Base-by-base conservation (phyloP, 345 rosid genomes). In the Carallia brachiata region DNA sequence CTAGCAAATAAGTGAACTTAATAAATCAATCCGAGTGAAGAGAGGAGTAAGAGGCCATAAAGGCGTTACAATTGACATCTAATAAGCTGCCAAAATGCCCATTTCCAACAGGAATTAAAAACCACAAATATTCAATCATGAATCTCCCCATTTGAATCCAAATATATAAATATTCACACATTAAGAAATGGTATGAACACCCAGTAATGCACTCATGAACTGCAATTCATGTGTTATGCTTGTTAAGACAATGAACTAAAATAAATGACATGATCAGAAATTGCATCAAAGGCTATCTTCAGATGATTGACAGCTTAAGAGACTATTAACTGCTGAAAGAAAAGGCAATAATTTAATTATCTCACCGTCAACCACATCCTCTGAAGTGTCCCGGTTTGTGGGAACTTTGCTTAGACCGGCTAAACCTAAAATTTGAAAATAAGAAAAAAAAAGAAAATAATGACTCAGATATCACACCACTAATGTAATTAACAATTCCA, bases 351-450 rank as follows among this genome's bases (percentile, higher is more conserved):
- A 23, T 28, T 56, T 12, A 13, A 40, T 52, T 37, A 7, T 66
- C 86, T 78, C 73, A 86, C 90, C 91, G 69, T 74, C 92, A 72
- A 81, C 88, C 5, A 23, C 85, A 19, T 68, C 87, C 66, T 80
- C 83, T 65, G 86, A 61, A 74, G 75, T 73, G 75, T 74, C 83
- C 56, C 50, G 66, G 63, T 71, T 79, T 68, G 73, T 36, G 5
- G 83, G 34, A 58, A 61, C 71, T 9, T 82, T 56, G 69, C 68
- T 80, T 63, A 77, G 89, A 67, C 61, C 78, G 61, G 85, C 90
- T 86, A 73, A 44, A 61, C 86, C 90, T 86, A 73, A 44, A 69
- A 79, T 65, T 56, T 23, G 72, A 66, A 70, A 12, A 40, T 15
- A 76, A 36, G 4, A 62, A 3, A n/a, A 62, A 52, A 31, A 30